These are phyloP conservation scores for Phanerodontia chrysosporium DNA, from an alignment of 768 basidiomycete genomes.

Conservation along the genomic window DNA sequence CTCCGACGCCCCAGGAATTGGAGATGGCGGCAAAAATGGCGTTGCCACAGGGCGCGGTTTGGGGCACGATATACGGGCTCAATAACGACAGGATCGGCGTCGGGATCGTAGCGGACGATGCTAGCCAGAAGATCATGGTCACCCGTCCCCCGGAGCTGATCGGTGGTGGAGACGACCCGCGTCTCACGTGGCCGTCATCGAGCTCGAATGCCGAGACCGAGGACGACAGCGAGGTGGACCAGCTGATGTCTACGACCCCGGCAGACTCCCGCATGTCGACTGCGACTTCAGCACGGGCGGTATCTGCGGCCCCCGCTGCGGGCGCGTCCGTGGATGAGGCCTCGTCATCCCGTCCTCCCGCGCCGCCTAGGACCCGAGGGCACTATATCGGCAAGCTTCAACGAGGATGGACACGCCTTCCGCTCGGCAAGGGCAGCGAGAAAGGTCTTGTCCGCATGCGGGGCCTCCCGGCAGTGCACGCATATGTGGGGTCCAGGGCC, in stretches of 20 bases:
- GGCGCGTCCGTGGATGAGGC: not conserved
- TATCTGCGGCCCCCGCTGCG: not conserved
- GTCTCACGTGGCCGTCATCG: not conserved
- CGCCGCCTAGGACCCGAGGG: not conserved
- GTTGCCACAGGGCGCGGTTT: conserved; percentile 2
- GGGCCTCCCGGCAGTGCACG: not conserved
- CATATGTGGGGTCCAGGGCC: not conserved
- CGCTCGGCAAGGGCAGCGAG: not conserved
- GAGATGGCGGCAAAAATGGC: not conserved
- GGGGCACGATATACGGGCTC: conserved; percentile 15
- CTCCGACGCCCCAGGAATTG: not conserved
- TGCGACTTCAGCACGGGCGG: not conserved
- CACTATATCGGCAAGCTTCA: conserved; percentile 1
- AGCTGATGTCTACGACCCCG: not conserved
- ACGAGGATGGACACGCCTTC: not conserved
- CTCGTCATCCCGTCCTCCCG: not conserved
- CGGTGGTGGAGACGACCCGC: not conserved
- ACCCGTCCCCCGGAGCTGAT: too few relatives aligned
- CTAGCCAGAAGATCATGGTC: not conserved
- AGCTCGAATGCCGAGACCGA: not conserved
- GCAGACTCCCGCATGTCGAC: not conserved
- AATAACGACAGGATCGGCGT: conserved; percentile 6
- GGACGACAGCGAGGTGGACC: not conserved
- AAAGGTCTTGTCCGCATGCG: not conserved
- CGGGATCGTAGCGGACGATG: conserved; percentile 6